phyloP scores from a whole-genome alignment of 257 asterid genomes.

The Jacaranda mimosifolia region DNA sequence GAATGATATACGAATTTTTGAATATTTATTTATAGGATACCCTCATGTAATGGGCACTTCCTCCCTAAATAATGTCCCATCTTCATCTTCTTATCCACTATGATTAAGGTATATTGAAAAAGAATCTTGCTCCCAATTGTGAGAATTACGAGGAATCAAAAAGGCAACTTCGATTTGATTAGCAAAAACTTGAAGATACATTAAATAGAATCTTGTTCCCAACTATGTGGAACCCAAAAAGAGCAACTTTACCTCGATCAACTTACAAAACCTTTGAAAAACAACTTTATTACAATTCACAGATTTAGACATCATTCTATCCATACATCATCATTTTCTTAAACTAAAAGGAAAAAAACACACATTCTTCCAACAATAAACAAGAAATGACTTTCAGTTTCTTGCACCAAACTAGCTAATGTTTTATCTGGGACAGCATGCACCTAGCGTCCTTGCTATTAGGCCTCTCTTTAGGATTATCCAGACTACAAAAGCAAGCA shows the following conservation, averaged over 20 bases:
- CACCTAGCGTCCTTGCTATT: constrained; percentile 71
- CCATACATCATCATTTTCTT: background rate
- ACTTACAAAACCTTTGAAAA: background rate
- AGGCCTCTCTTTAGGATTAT: constrained; percentile 91
- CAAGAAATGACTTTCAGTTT: background rate
- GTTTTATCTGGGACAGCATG: constrained; percentile 81
- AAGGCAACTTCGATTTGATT: background rate
- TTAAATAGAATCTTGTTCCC: no score
- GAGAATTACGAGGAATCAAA: background rate
- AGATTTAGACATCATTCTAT: background rate
- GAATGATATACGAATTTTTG: no score
- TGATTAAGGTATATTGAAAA: background rate
- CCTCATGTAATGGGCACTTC: no score
- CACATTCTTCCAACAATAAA: background rate
- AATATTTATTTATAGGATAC: no score
- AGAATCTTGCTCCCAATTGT: constrained; percentile 11
- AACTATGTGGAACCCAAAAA: no score
- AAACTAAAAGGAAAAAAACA: background rate
- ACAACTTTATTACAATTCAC: constrained; percentile 24
- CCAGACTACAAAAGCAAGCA: constrained; percentile 84
- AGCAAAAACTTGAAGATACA: background rate
- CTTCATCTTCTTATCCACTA: background rate
- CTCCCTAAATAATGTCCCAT: background rate
- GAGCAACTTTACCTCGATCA: no score
- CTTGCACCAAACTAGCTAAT: constrained; percentile 32